A percentile compares a stretch with the other conserved stretches of the same genome.
Conservation (phyloP, 139 green algal species). For the Chlamydomonas sp. region DNA sequence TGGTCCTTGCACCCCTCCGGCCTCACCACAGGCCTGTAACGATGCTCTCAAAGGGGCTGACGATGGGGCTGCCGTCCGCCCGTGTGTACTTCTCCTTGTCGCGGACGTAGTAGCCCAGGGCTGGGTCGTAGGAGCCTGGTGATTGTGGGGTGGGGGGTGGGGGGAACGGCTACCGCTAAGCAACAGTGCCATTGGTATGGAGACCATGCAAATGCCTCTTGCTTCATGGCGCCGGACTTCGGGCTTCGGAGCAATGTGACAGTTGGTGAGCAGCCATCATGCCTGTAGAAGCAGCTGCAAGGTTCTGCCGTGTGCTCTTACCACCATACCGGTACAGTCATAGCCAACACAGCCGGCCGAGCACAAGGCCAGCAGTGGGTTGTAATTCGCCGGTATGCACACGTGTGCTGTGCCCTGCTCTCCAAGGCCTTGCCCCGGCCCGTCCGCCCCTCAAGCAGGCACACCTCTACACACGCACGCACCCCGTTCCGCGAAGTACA, state of each 20-base stretch:
- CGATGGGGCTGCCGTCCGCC: not conserved
- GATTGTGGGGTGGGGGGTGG: not conserved
- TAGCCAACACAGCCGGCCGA: too few relatives aligned
- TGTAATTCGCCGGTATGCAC: too few relatives aligned
- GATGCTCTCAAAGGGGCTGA: conserved; percentile 28
- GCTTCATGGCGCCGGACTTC: not conserved
- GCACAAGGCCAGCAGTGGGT: too few relatives aligned
- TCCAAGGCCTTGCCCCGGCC: not conserved
- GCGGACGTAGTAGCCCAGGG: conserved; percentile 2
- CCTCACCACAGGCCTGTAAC: conserved; percentile 24
- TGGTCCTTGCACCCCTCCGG: not conserved
- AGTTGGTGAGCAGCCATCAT: too few relatives aligned
- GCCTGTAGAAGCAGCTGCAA: too few relatives aligned
- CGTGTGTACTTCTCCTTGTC: not conserved
- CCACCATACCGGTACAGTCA: too few relatives aligned
- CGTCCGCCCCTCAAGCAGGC: not conserved
- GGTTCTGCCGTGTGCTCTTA: too few relatives aligned
- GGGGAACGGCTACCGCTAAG: not conserved
- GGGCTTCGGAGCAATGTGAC: too few relatives aligned
- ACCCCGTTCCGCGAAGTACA: conserved; percentile 49
- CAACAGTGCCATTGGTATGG: not conserved
- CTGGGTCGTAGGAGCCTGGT: conserved; percentile 21
- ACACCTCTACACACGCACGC: not conserved
- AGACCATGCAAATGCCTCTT: not conserved
- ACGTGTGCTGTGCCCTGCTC: not conserved